Evolutionary conservation across 768 basidiomycete genomes (phyloP).

Genomic region (Harrya chromipes): DNA sequence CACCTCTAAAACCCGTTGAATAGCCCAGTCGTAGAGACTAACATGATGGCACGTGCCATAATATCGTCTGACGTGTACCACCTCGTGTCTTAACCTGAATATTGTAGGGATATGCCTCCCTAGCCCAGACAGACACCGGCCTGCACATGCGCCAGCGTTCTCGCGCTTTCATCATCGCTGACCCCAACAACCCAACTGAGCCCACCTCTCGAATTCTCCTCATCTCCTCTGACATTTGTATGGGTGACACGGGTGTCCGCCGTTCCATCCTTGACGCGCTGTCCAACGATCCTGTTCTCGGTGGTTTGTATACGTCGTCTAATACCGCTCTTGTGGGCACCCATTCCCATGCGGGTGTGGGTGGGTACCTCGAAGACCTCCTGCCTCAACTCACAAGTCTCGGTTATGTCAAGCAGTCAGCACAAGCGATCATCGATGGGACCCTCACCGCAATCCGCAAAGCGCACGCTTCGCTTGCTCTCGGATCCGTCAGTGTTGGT

Average conservation of each 20-base stretch:
- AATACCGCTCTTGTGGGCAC: constrained; percentile 77
- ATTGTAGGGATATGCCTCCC: constrained; percentile 60
- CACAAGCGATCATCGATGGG: constrained; percentile 67
- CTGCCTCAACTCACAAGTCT: constrained; percentile 73
- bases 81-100: background rate
- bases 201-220: constrained; percentile 64
- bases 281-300: constrained; percentile 44
- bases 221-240: constrained; percentile 80
- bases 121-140: constrained; percentile 66
- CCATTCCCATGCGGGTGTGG: constrained; percentile 74
- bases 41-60: constrained; percentile 61
- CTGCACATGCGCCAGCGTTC: constrained; percentile 78
- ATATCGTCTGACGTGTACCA: background rate
- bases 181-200: constrained; percentile 26
- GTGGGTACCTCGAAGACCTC: constrained; percentile 75
- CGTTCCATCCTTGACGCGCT: constrained; percentile 62
- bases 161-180: constrained; percentile 74
- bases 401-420: constrained; percentile 70
- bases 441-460: constrained; percentile 65
- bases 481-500: constrained; percentile 59
- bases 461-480: constrained; percentile 60
- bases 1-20: background rate
- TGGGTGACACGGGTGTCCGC: constrained; percentile 77
- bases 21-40: constrained; percentile 77
- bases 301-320: constrained; percentile 61